A percentile compares a stretch with the other conserved stretches of the same genome.
Conservation (phyloP, 805 yeast species). For the Candida alai region DNA sequence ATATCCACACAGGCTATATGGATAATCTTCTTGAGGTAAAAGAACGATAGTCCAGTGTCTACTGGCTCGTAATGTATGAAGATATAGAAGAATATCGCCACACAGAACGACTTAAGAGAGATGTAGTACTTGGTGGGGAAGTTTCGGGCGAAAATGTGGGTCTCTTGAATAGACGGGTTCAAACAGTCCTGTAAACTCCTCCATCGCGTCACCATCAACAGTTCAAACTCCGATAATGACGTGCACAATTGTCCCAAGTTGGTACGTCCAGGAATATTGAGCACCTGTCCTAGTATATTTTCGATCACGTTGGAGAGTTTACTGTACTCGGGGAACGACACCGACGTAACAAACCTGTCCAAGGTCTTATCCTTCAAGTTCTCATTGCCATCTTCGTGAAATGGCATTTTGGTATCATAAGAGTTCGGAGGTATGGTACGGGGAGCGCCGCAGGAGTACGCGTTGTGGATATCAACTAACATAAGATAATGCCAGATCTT, state of each 20-base stretch:
- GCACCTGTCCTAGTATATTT: constrained; percentile 32
- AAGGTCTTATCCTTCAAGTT: constrained; percentile 35
- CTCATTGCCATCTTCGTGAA: constrained; percentile 31
- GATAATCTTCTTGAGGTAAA: constrained; percentile 33
- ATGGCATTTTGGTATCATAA: constrained; percentile 54
- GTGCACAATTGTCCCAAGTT: constrained; percentile 34
- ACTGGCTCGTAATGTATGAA: constrained; percentile 34
- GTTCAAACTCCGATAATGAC: constrained; percentile 35
- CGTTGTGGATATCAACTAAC: constrained; percentile 42
- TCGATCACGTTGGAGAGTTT: constrained; percentile 24
- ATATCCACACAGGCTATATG: constrained; percentile 26
- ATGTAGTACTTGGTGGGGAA: constrained; percentile 24
- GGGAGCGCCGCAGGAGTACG: constrained; percentile 47
- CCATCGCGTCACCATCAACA: constrained; percentile 22
- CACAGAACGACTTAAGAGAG: constrained; percentile 27
- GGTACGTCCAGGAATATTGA: constrained; percentile 38
- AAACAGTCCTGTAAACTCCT: constrained; percentile 22
- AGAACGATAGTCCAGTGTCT: constrained; percentile 33
- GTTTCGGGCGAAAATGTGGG: constrained; percentile 12
- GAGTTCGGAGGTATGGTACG: constrained; percentile 32
- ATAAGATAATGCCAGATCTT: constrained; percentile 56
- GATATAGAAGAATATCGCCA: constrained; percentile 41
- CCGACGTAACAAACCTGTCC: constrained; percentile 37
- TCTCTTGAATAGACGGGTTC: constrained; percentile 10
- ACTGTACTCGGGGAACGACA: constrained; percentile 21